phyloP scores from a whole-genome alignment of 805 yeast species.

The Wickerhamiella galacta region DNA sequence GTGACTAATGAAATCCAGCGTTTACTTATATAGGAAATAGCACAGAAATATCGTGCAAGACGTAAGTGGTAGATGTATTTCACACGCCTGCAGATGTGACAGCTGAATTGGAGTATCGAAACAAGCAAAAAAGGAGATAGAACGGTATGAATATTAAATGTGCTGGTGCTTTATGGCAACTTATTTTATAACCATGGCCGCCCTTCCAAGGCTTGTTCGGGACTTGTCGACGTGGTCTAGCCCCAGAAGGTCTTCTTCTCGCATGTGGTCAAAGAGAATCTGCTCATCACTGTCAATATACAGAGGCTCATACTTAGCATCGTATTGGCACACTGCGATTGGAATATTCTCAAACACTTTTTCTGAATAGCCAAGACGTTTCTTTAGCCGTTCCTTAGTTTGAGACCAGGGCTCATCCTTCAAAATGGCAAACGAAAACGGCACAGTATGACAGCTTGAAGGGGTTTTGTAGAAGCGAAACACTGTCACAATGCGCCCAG shows the following conservation, averaged over 20 bases:
- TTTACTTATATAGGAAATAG: not conserved
- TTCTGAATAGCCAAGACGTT: constrained; percentile 56
- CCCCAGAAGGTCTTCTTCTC: constrained; percentile 41
- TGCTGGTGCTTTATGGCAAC: too few relatives aligned
- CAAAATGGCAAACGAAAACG: constrained; percentile 28
- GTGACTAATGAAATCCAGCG: constrained; percentile 1
- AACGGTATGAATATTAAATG: too few relatives aligned
- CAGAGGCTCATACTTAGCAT: constrained; percentile 20
- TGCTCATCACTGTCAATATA: constrained; percentile 35
- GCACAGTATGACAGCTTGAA: not conserved
- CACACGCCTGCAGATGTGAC: too few relatives aligned
- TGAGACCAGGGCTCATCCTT: constrained; percentile 49
- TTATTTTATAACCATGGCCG: constrained; percentile 15
- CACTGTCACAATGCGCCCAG: not conserved
- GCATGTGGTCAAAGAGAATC: constrained; percentile 38
- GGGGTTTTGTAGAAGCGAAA: constrained; percentile 19
- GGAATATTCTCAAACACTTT: constrained; percentile 65
- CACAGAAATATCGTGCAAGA: not conserved
- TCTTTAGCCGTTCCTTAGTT: constrained; percentile 51
- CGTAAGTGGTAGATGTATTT: too few relatives aligned
- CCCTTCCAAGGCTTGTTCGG: constrained; percentile 7
- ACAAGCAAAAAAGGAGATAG: too few relatives aligned
- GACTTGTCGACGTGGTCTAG: constrained; percentile 75
- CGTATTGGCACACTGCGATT: constrained; percentile 29
- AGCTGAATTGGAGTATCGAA: too few relatives aligned